These are phyloP conservation scores for Candida neerlandica DNA, from an alignment of 1,139 yeast species.

Conservation along the genomic window DNA sequence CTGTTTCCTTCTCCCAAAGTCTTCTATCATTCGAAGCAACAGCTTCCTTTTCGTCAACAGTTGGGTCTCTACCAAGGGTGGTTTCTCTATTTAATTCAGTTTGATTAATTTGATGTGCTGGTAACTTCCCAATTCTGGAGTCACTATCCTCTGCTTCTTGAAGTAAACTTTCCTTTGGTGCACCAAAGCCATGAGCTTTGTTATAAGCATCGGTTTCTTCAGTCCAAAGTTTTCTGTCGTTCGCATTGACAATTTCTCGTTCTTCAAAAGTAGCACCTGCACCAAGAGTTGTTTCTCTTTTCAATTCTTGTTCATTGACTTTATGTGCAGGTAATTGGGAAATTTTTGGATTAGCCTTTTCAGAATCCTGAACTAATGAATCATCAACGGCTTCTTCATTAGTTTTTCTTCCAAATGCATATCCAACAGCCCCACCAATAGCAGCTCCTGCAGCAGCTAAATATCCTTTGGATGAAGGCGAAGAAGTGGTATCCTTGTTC, in stretches of 20 bases:
- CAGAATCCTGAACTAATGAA: constrained; percentile 35
- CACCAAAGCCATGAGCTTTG: constrained; percentile 28
- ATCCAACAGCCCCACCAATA: constrained; percentile 13
- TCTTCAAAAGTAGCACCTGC: constrained; percentile 5
- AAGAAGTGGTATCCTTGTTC: neutral
- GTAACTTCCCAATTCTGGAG: constrained; percentile 23
- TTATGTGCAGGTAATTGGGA: constrained; percentile 21
- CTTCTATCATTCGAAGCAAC: constrained; percentile 1
- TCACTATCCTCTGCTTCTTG: constrained; percentile 30
- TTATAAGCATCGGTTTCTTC: constrained; percentile 28
- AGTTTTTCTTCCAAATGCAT: constrained; percentile 16
- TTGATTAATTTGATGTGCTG: constrained; percentile 18
- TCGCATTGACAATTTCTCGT: constrained; percentile 7
- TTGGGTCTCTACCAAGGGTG: constrained; percentile 4
- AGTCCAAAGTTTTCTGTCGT: constrained; percentile 17
- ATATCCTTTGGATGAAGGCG: constrained; percentile 3
- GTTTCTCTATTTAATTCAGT: constrained; percentile 9
- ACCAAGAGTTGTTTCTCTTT: constrained; percentile 4
- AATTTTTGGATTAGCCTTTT: constrained; percentile 24
- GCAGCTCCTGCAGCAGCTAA: constrained; percentile 15
- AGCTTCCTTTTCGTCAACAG: constrained; percentile 21
- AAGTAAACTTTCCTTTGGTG: constrained; percentile 28
- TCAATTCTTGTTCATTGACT: constrained; percentile 8
- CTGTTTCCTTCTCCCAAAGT: constrained; percentile 25
- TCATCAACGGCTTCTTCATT: constrained; percentile 12